Evolutionary conservation across 2,329 filamentous ascomycete species (phyloP), one percentile per base, ranked within the genome.

Genomic region (Penicillium oxalicum): DNA sequence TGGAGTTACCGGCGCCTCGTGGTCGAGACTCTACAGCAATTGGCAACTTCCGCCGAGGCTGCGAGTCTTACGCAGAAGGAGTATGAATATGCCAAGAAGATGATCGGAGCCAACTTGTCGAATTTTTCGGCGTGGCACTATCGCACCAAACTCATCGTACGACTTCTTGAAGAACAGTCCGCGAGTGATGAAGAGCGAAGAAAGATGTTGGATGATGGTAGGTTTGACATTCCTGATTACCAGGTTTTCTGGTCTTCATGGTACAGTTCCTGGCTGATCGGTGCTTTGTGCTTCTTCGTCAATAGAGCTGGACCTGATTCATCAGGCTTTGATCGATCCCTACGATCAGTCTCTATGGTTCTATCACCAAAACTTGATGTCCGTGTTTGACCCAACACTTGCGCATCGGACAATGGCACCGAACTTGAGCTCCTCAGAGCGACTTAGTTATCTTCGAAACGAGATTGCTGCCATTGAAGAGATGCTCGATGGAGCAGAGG

Each of bases 61-160:
- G 67, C 69, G 43, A 87, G 81, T 65, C 81, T 95, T 77, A 82
- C 81, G 2, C 85, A 95, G 68, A 63, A 77, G 12, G 93, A 98
- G 67, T 93, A 95, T 57, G 82, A 81, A 33, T 97, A 96, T 69
- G 96, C 93, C 1, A 91, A 86, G 11, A 86, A 82, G 63, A 96
- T 91, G 88, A 89, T 96, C 60, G 74, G 78, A 36, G 74, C 71
- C n/a, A 87, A 94, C 60, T 75, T 98, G 41, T 95, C 88, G 36
- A 98, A 98, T 67, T 98, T 97, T 67, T 96, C 90, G 4, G 93
- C 93, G 2, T 97, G 93, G 91, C 93, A 98, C 66, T 87, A 87
- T 63, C 83, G 93, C 44, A 89, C 86, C 58, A 88, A 87, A 62
- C 76, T 97, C 24, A 93, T 96, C 47, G 82, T 87, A 37, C 79